Conservation (phyloP, 495 filamentous ascomycete species). For the Penicillium bialowiezense region DNA sequence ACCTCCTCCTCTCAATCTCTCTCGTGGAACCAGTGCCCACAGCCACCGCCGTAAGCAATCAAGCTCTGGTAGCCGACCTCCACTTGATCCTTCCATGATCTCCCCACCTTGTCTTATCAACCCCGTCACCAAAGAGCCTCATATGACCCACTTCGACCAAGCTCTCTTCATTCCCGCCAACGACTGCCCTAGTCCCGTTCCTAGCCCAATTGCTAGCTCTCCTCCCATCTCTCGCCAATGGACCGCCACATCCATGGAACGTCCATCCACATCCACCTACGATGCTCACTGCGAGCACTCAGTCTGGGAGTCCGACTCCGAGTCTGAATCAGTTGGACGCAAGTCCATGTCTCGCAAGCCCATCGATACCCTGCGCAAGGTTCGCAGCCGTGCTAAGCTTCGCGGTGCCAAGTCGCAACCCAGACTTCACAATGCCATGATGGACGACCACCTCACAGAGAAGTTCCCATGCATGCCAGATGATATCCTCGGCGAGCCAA, state of each 20-base stretch:
- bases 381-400: constrained; percentile 46
- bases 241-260: constrained; percentile 39
- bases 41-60: constrained; percentile 28
- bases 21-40: constrained; percentile 19
- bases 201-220: constrained; percentile 36
- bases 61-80: constrained; percentile 26
- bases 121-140: constrained; percentile 44
- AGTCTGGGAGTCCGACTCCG: constrained; percentile 48
- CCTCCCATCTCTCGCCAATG: constrained; percentile 34
- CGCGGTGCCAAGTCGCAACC: constrained; percentile 44
- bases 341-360: constrained; percentile 40
- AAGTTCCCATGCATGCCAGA: constrained; percentile 37
- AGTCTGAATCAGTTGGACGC: constrained; percentile 36
- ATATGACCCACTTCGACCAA: constrained; percentile 44
- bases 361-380: constrained; percentile 46
- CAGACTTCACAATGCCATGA: constrained; percentile 27
- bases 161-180: constrained; percentile 46
- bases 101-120: constrained; percentile 43
- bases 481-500: constrained; percentile 9
- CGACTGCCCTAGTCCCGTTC: constrained; percentile 40
- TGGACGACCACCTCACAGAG: constrained; percentile 24
- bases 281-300: constrained; percentile 43
- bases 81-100: constrained; percentile 43
- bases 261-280: constrained; percentile 43
- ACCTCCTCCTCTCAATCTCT: constrained; percentile 31